phyloP scores from a whole-genome alignment of 257 asterid species.

The Mitragyna speciosa region DNA sequence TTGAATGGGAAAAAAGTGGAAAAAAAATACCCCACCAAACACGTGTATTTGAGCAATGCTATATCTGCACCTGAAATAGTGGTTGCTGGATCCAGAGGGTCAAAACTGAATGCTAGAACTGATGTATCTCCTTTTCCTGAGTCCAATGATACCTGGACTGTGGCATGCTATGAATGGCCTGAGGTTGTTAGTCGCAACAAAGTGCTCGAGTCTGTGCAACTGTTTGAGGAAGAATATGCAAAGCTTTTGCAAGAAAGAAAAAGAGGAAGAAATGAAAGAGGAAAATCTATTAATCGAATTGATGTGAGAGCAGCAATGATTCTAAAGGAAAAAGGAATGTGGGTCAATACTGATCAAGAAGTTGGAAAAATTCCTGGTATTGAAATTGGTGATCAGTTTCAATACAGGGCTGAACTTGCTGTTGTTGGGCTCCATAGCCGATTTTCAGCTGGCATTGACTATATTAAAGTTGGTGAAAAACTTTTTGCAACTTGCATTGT shows the following conservation, averaged over 20 bases:
- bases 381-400: conserved; percentile 34
- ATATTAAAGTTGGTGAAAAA: conserved; percentile 5
- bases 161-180: not conserved
- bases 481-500: conserved; percentile 28
- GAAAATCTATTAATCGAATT: not conserved
- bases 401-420: conserved; percentile 35
- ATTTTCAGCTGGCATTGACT: conserved; percentile 27
- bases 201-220: not conserved
- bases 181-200: not conserved
- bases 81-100: not conserved
- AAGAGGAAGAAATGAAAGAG: not conserved
- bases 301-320: conserved; percentile 23
- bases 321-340: conserved; percentile 20
- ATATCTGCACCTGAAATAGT: not conserved
- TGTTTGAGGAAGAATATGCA: not conserved
- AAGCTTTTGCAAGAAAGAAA: conserved; percentile 2
- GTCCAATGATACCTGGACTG: not conserved
- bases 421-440: conserved; percentile 34
- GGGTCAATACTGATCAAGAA: conserved; percentile 22
- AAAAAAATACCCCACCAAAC: not conserved
- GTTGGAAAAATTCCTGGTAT: conserved; percentile 40
- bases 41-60: not conserved
- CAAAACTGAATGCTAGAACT: not conserved
- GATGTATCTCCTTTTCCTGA: not conserved
- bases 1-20: not conserved